phyloP scores from a whole-genome alignment of 2,329 filamentous ascomycete genomes.

The Hirsutella minnesotensis region DNA sequence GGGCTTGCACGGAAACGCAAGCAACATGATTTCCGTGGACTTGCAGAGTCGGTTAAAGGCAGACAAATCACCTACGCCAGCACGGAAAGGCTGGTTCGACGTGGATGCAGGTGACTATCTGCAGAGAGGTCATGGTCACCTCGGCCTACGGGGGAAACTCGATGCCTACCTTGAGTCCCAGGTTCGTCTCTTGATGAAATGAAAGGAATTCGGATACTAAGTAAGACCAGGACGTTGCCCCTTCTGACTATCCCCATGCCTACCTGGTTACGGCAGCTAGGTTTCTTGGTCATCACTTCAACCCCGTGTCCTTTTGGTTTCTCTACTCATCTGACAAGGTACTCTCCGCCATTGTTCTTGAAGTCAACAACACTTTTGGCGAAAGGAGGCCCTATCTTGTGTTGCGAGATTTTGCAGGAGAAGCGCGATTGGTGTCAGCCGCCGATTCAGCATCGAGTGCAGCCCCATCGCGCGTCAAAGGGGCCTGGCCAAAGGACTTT shows the following conservation, averaged over 20 bases:
- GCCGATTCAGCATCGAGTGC: background rate
- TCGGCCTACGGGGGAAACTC: conserved; percentile 53
- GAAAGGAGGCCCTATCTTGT: conserved; percentile 41
- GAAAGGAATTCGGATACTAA: conserved; percentile 6
- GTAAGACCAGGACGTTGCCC: conserved; percentile 39
- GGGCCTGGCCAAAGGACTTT: conserved; percentile 57
- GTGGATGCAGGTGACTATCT: conserved; percentile 51
- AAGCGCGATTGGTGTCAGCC: conserved; percentile 7
- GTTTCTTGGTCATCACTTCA: conserved; percentile 61
- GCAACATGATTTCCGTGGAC: conserved; percentile 42
- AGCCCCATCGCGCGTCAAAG: conserved; percentile 24
- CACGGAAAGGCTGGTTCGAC: conserved; percentile 38
- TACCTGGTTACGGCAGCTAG: conserved; percentile 61
- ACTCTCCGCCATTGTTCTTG: conserved; percentile 54
- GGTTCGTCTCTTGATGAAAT: conserved; percentile 24
- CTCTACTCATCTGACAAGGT: conserved; percentile 49
- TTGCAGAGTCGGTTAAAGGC: conserved; percentile 5
- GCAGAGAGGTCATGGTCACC: conserved; percentile 34
- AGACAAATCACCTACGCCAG: conserved; percentile 6
- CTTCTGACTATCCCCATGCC: conserved; percentile 49
- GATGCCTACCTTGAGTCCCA: conserved; percentile 44
- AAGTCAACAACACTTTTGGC: conserved; percentile 69
- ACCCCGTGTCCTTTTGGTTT: conserved; percentile 71
- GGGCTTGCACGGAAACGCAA: conserved; percentile 43
- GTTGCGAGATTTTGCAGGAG: conserved; percentile 13